These are phyloP conservation scores for Penicillium maclennaniae DNA, from an alignment of 495 filamentous ascomycete genomes.

Conservation along the genomic window DNA sequence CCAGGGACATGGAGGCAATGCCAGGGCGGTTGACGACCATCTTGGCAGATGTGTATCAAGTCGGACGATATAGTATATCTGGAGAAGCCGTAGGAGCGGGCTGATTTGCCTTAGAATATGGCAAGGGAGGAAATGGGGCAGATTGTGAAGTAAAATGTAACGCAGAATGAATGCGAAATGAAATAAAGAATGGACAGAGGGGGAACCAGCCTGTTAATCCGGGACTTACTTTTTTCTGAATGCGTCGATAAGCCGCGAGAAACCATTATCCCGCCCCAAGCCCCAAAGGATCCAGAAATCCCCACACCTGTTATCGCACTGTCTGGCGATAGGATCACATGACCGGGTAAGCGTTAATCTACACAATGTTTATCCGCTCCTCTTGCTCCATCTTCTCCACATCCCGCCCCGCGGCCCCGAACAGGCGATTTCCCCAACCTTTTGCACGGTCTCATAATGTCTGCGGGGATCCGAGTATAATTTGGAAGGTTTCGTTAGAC, in stretches of 20 bases:
- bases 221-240: conserved; percentile 2
- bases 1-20: conserved; percentile 72
- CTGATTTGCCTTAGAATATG: neutral
- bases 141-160: neutral
- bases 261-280: conserved; percentile 21
- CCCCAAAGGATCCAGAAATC: no score
- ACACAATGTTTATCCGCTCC: conserved; percentile 12
- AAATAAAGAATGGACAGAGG: neutral
- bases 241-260: conserved; percentile 4
- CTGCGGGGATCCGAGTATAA: neutral
- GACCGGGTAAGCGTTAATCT: conserved; percentile 14
- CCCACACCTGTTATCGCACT: neutral
- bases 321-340: conserved; percentile 4
- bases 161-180: neutral
- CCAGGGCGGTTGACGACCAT: conserved; percentile 43
- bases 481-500: neutral
- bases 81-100: neutral
- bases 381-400: neutral
- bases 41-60: conserved; percentile 2
- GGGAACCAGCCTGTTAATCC: neutral
- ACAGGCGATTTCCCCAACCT: neutral
- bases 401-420: neutral
- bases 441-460: neutral
- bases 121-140: neutral
- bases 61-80: neutral